Conservation (phyloP, 495 filamentous ascomycete species). For the Aspergillus baeticus region DNA sequence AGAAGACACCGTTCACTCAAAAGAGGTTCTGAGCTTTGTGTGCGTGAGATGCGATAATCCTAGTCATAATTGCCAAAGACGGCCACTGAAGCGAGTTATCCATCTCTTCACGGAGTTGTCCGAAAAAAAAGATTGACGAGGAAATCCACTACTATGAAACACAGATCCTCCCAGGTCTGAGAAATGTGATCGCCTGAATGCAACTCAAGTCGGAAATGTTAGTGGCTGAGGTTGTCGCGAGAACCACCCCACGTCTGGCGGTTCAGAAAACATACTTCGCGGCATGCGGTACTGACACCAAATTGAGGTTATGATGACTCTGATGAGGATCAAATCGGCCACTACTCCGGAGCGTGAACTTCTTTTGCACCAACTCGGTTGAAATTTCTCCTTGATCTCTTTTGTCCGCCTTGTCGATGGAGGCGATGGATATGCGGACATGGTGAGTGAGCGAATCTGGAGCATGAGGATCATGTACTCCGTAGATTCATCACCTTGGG, state of each 20-base stretch:
- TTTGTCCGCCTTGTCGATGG: too few relatives aligned
- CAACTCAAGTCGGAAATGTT: neutral
- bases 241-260: slow-evolving; percentile 7
- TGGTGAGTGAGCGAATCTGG: neutral
- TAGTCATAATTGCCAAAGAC: too few relatives aligned
- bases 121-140: neutral
- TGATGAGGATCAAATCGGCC: too few relatives aligned
- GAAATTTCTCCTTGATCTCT: neutral
- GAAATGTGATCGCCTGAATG: neutral
- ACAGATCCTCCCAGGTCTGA: neutral
- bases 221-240: slow-evolving; percentile 1
- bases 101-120: slow-evolving; percentile 1
- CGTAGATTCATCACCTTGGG: neutral
- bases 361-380: too few relatives aligned
- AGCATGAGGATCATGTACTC: neutral
- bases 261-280: neutral
- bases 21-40: too few relatives aligned
- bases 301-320: neutral
- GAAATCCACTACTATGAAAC: slow-evolving; percentile 8
- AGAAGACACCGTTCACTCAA: neutral
- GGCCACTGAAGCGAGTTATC: too few relatives aligned
- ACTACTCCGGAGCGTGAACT: too few relatives aligned
- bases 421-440: neutral
- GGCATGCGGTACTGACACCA: neutral
- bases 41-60: too few relatives aligned